Conservation (phyloP, 169 alveolate species). For the Cryptosporidium sp. region DNA sequence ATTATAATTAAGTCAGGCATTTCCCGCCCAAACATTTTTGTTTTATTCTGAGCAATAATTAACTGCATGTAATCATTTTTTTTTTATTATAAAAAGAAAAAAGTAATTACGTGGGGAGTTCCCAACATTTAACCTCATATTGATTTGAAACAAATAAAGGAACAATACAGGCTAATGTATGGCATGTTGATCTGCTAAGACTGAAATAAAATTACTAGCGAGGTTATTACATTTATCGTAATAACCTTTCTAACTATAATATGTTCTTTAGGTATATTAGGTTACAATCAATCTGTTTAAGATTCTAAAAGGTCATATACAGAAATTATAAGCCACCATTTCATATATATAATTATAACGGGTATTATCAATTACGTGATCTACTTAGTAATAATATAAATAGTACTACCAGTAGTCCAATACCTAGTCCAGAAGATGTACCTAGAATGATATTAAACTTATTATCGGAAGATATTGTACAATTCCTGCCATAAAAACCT, state of each 20-base stretch:
- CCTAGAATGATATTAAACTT: slow-evolving; percentile 51
- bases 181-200: neutral
- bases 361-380: neutral
- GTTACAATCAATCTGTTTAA: neutral
- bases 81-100: neutral
- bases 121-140: neutral
- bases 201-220: neutral
- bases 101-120: neutral
- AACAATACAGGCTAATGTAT: neutral
- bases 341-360: neutral
- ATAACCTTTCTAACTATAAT: no score
- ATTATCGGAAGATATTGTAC: slow-evolving; percentile 51
- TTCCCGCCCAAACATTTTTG: neutral
- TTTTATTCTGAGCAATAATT: neutral
- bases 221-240: no score
- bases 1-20: neutral
- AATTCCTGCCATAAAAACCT: slow-evolving; percentile 62
- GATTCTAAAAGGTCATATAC: no score
- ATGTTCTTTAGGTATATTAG: no score
- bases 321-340: neutral
- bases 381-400: slow-evolving; percentile 23
- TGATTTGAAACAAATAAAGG: neutral
- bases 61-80: neutral
- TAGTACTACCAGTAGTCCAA: slow-evolving; percentile 13
- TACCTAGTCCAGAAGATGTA: slow-evolving; percentile 24